phyloP scores from a whole-genome alignment of 371 early-diverging fungal species.

The Apophysomyces trapeziformis region DNA sequence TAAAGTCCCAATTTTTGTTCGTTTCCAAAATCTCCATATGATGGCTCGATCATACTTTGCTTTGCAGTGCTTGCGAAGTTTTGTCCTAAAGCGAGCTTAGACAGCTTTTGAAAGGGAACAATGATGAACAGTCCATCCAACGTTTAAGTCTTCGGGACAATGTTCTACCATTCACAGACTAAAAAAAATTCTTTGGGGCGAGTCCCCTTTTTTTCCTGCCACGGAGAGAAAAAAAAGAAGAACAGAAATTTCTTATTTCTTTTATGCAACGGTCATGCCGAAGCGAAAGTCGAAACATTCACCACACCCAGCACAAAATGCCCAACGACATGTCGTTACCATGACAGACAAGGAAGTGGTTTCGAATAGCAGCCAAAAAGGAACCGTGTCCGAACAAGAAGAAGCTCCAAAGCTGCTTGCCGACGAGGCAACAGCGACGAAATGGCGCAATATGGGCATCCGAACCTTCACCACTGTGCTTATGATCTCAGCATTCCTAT shows the following conservation, averaged over 20 bases:
- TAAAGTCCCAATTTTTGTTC: too few species aligned
- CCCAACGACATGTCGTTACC: not conserved
- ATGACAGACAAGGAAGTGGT: not conserved
- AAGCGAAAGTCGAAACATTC: not conserved
- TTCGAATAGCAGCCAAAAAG: not conserved
- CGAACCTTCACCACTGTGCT: constrained; percentile 86
- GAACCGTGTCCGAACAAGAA: not conserved
- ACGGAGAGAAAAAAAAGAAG: not conserved
- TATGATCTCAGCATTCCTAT: constrained; percentile 87
- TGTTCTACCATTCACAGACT: too few species aligned
- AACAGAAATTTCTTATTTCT: not conserved
- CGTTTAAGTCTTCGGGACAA: too few species aligned
- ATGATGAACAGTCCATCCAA: too few species aligned
- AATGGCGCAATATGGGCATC: constrained; percentile 80
- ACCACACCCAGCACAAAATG: not conserved
- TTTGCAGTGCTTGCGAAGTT: too few species aligned
- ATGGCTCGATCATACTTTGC: too few species aligned
- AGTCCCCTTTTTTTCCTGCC: not conserved
- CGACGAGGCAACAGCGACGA: constrained; percentile 58
- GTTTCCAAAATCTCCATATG: too few species aligned
- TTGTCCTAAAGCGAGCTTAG: too few species aligned
- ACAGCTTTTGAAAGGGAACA: too few species aligned
- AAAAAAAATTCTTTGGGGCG: too few species aligned
- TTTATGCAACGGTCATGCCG: constrained; percentile 6
- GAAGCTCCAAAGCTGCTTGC: constrained; percentile 31